Evolutionary conservation across 305 asterid genomes (phyloP), one percentile per base, ranked within the genome.

Genomic region (Solanum hybrid): DNA sequence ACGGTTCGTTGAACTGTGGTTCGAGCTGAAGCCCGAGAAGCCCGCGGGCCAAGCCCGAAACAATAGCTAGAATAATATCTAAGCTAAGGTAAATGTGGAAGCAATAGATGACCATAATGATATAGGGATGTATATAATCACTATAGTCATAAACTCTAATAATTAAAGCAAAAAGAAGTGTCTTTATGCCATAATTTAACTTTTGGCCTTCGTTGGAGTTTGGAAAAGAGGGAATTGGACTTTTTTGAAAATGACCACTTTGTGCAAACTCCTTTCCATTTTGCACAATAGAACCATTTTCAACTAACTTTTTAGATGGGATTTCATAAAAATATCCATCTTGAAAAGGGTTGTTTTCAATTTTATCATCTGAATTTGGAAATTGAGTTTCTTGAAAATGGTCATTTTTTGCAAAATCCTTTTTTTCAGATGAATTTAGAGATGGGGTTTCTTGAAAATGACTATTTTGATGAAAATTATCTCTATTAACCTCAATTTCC

Each of bases 1-100:
- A 91, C 32, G 99, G 98, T 92, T 94, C 95, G 24, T 94, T 40
- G 90, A 95, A 96, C 81, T 95, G 96, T 51, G 98, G 95, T 91
- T 96, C 98, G 10, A 96, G 92, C 86, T 96, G 94, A 36, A 90
- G 93, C 12, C 95, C 94, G 4, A 95, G 85, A 37, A 93, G 26
- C 27, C 89, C 92, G 5, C 95, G 89, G 11, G 94, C 97, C 92
- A 89, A 2, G 78, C 92, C 94, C 7, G 96, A 94, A 5, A 92
- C 92, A 5, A 93, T 26, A 56, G 94, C 96, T 22, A 94, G 90
- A 6, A 88, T 90, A 7, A 95, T 86, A 90, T 96, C 98, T 89
- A 96, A 38, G 42, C 69, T 32, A 2, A 95, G 72, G 82, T 96
- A 96, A 8, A 95, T 88, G 17, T 95, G 98, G 27, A 93, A 90